phyloP scores from a whole-genome alignment of 208 protist genomes.

The Trypanosoma conorhini region DNA sequence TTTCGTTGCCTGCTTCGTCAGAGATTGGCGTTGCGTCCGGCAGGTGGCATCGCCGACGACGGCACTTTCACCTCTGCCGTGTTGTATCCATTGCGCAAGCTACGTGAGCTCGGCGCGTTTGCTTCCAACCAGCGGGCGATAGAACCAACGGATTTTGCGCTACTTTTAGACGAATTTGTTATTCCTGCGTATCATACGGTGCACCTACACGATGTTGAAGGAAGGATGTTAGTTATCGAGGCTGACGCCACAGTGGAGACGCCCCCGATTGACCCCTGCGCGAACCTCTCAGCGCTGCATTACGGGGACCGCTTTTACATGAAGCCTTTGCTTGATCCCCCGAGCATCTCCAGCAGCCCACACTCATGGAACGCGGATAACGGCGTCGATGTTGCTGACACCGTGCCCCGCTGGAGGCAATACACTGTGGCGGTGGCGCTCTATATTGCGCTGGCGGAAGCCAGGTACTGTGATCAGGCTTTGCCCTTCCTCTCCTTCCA shows the following conservation, averaged over 20 bases:
- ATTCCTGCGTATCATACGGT: constrained; percentile 14
- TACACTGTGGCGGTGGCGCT: constrained; percentile 53
- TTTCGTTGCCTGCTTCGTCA: neutral
- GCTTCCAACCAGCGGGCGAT: neutral
- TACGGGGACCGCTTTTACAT: constrained; percentile 25
- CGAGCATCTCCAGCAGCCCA: neutral
- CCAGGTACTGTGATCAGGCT: constrained; percentile 43
- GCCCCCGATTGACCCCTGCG: constrained; percentile 6
- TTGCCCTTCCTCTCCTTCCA: constrained; percentile 56
- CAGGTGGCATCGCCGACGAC: neutral
- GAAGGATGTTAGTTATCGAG: constrained; percentile 20
- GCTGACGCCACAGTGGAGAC: neutral
- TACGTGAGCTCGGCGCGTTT: constrained; percentile 16
- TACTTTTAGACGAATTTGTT: constrained; percentile 15
- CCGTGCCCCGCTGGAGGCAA: constrained; percentile 49
- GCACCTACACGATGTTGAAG: constrained; percentile 26
- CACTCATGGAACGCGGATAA: neutral
- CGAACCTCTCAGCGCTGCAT: neutral
- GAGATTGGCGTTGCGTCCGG: neutral
- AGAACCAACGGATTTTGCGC: neutral
- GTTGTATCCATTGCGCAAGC: neutral
- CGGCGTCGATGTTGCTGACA: neutral
- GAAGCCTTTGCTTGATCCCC: constrained; percentile 7
- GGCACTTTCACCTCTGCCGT: neutral
- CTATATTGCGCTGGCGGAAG: constrained; percentile 54